These are phyloP conservation scores for Chlamydomonas sphaeroides DNA, from an alignment of 139 green algal genomes.

Conservation along the genomic window DNA sequence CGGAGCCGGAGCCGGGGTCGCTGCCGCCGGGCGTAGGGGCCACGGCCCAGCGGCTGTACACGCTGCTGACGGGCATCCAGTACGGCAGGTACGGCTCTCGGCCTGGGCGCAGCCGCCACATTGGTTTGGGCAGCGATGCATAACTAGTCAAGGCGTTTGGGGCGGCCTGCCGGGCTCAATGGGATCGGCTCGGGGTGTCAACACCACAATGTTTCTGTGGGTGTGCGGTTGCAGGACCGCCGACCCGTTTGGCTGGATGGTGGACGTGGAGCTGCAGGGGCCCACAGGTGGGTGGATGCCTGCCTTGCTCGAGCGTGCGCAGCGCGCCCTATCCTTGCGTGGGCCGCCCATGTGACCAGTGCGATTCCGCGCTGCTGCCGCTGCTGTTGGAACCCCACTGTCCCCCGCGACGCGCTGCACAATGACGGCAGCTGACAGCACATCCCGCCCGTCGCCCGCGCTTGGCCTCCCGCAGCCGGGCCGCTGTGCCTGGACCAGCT, in stretches of 20 bases:
- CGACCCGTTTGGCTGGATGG: conserved; percentile 84
- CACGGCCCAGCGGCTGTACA: conserved; percentile 81
- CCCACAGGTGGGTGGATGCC: conserved; percentile 8
- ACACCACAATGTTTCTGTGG: too few relatives aligned
- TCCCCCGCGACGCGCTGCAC: not conserved
- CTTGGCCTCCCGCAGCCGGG: not conserved
- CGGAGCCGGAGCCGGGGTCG: not conserved
- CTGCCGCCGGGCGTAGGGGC: conserved; percentile 26
- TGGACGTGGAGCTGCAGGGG: conserved; percentile 11
- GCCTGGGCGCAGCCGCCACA: too few relatives aligned
- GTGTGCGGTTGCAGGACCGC: conserved; percentile 51
- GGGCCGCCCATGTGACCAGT: not conserved
- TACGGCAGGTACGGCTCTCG: too few relatives aligned
- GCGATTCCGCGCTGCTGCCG: not conserved
- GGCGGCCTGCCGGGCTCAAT: too few relatives aligned
- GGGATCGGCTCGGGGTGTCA: too few relatives aligned
- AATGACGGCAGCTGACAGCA: not conserved
- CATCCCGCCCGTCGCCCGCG: not conserved
- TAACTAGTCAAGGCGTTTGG: too few relatives aligned
- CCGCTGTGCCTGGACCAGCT: conserved; percentile 12
- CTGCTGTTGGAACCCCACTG: not conserved
- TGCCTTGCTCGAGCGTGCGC: not conserved
- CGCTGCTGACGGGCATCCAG: conserved; percentile 86
- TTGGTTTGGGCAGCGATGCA: too few relatives aligned
- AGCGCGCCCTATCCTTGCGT: not conserved